phyloP scores from a whole-genome alignment of 2,329 filamentous ascomycete species.

The Aspergillus eucalypticola region DNA sequence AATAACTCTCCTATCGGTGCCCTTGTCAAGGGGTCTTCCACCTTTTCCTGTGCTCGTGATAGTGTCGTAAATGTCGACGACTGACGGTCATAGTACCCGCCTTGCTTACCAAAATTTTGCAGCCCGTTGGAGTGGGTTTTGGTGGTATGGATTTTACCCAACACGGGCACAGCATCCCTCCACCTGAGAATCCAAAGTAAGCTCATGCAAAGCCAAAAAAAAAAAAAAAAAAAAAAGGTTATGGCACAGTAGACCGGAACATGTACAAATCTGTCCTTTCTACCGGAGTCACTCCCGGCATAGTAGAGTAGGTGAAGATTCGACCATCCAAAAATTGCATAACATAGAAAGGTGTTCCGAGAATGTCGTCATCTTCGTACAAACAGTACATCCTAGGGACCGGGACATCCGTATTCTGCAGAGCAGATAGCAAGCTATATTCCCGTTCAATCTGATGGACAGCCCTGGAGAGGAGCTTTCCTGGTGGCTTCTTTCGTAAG shows the following conservation, averaged over 20 bases:
- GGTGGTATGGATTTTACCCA: no score
- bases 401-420: neutral
- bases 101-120: no score
- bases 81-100: conserved; percentile 3
- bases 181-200: no score
- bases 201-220: no score
- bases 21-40: neutral
- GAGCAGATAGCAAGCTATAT: neutral
- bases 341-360: conserved; percentile 9
- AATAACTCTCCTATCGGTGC: neutral
- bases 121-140: no score
- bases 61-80: neutral
- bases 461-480: neutral
- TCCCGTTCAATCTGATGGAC: conserved; percentile 1
- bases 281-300: neutral
- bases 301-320: neutral
- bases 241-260: no score
- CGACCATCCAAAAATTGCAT: conserved; percentile 8
- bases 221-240: no score
- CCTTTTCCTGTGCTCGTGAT: neutral
- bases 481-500: conserved; percentile 4
- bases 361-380: neutral
- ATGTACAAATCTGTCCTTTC: neutral
- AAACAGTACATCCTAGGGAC: neutral
- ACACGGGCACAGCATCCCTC: no score